These are phyloP conservation scores for Panaeolus cyanescens DNA, from an alignment of 768 basidiomycete species.

Conservation along the genomic window DNA sequence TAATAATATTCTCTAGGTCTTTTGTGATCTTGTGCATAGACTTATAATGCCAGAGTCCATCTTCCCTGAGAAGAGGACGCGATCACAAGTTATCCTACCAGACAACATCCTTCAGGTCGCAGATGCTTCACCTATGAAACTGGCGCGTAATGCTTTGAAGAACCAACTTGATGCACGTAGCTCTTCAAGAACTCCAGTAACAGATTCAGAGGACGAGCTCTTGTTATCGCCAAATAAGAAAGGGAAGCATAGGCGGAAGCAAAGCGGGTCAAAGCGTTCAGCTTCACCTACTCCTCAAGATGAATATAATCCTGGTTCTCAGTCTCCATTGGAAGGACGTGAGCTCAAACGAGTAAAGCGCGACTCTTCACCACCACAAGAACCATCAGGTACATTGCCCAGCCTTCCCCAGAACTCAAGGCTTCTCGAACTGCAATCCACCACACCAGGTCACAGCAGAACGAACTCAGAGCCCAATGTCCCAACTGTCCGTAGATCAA, in stretches of 20 bases:
- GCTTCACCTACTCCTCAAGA: constrained; percentile 37
- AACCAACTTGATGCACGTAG: constrained; percentile 19
- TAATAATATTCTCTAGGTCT: no score
- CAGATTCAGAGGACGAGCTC: constrained; percentile 43
- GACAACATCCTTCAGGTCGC: constrained; percentile 48
- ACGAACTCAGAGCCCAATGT: constrained; percentile 36
- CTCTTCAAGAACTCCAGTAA: constrained; percentile 10
- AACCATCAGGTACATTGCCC: constrained; percentile 13
- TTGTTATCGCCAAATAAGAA: constrained; percentile 44
- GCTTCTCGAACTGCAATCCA: background rate
- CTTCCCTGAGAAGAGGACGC: constrained; percentile 41
- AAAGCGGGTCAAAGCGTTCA: constrained; percentile 36
- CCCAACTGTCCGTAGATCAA: constrained; percentile 16
- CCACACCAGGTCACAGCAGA: constrained; percentile 28
- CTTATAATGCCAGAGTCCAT: constrained; percentile 25
- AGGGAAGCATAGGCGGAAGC: constrained; percentile 13
- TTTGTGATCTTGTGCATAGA: background rate
- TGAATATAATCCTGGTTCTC: constrained; percentile 25
- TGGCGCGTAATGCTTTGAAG: constrained; percentile 42
- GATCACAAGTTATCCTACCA: constrained; percentile 53
- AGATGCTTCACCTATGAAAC: constrained; percentile 54
- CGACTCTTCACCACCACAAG: constrained; percentile 16
- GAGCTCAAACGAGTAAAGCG: constrained; percentile 39
- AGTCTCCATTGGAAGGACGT: constrained; percentile 29
- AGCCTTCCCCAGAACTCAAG: constrained; percentile 6